A percentile compares a stretch with the other conserved stretches of the same genome.
Evolutionary conservation across 73 alveolate genomes (phyloP).

Genomic region (Tetrahymena thermophila): DNA sequence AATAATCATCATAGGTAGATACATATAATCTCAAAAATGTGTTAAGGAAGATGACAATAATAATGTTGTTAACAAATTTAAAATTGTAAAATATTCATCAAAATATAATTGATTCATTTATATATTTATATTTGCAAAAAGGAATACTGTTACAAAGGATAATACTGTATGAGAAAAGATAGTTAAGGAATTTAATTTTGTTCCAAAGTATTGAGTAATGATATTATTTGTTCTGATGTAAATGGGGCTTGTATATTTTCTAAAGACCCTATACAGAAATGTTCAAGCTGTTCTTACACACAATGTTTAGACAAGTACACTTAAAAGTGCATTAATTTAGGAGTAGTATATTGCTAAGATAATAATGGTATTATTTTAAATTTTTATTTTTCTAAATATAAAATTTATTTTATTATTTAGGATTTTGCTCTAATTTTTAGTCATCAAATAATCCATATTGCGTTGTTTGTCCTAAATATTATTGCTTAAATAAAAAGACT

Average conservation of each 20-base stretch:
- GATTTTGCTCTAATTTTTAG: not conserved
- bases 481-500: not conserved
- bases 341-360: not conserved
- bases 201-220: not conserved
- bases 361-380: not conserved
- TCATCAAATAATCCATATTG: too few species aligned
- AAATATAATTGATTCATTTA: not conserved
- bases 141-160: not conserved
- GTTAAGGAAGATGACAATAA: not conserved
- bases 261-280: not conserved
- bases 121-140: not conserved
- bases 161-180: not conserved
- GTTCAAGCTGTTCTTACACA: not conserved
- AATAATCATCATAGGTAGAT: too few species aligned
- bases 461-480: not conserved
- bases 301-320: not conserved
- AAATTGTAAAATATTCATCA: not conserved
- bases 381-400: not conserved
- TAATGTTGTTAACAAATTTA: not conserved
- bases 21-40: not conserved
- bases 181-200: not conserved
- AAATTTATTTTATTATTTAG: not conserved
- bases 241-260: not conserved
- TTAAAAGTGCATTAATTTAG: not conserved
- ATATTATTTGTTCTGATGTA: not conserved